These are phyloP conservation scores for Fusarium agapanthi DNA, from an alignment of 2,329 filamentous ascomycete species.

Conservation along the genomic window DNA sequence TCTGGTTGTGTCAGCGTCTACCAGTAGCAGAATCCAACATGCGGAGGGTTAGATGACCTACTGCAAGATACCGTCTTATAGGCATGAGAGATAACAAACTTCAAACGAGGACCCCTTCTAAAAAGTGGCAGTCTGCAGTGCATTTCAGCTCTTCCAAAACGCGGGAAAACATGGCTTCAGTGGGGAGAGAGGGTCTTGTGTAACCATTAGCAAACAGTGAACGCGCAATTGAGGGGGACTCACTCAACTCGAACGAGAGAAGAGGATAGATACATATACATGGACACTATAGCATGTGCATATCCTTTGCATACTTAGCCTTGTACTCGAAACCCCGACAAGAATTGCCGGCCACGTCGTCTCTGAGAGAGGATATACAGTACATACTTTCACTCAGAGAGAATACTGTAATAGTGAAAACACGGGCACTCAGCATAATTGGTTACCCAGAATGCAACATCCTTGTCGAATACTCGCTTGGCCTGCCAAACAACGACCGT, in stretches of 20 bases:
- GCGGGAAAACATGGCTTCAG: conserved; percentile 12
- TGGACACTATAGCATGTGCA: neutral
- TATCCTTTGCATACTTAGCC: neutral
- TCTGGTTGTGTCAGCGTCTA: conserved; percentile 11
- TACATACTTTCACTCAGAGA: neutral
- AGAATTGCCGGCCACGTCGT: conserved; percentile 13
- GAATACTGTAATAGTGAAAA: conserved; percentile 32
- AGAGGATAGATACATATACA: neutral
- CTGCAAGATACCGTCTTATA: conserved; percentile 29
- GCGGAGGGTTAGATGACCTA: neutral
- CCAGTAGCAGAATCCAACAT: neutral
- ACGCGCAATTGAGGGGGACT: neutral
- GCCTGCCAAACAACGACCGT: conserved; percentile 36
- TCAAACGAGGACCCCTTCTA: neutral
- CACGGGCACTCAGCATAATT: conserved; percentile 8
- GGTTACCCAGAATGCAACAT: conserved; percentile 29
- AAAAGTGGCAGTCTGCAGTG: neutral
- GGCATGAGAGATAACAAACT: neutral
- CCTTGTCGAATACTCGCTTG: conserved; percentile 37
- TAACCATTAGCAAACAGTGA: conserved; percentile 22
- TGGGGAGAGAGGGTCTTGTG: conserved; percentile 16
- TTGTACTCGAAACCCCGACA: neutral
- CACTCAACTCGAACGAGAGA: neutral
- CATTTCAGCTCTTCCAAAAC: conserved; percentile 11
- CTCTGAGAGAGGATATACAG: neutral